These are phyloP conservation scores for Pyronema omphalodes DNA, from an alignment of 495 filamentous ascomycete genomes.

Conservation along the genomic window DNA sequence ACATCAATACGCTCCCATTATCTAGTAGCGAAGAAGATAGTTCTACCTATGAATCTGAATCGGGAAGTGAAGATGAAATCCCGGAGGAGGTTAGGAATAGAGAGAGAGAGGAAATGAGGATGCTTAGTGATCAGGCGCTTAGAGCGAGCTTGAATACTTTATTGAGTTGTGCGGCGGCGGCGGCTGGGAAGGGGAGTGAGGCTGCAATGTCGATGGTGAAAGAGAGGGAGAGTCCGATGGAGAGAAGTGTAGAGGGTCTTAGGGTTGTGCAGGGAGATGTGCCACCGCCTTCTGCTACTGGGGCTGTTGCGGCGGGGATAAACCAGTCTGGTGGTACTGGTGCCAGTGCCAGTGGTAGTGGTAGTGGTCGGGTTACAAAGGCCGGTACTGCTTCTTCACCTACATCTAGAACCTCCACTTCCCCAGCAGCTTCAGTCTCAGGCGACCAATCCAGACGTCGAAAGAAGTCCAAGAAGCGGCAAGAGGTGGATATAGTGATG, in stretches of 20 bases:
- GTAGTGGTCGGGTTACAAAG: constrained; percentile 41
- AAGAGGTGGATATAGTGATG: too few relatives aligned
- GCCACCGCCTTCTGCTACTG: background rate
- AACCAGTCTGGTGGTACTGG: constrained; percentile 39
- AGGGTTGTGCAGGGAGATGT: constrained; percentile 12
- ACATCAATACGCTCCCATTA: constrained; percentile 15
- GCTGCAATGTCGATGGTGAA: too few relatives aligned
- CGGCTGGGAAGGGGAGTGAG: constrained; percentile 49
- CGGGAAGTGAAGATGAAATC: constrained; percentile 17
- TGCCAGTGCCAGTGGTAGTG: constrained; percentile 81
- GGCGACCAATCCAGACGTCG: too few relatives aligned
- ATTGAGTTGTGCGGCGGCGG: constrained; percentile 65
- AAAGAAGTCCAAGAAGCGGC: too few relatives aligned
- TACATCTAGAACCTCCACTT: too few relatives aligned
- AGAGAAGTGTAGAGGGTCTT: constrained; percentile 14
- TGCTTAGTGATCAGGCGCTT: constrained; percentile 78
- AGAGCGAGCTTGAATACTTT: constrained; percentile 83
- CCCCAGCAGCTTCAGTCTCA: too few relatives aligned
- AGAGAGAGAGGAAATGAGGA: background rate
- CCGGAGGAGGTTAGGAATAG: background rate
- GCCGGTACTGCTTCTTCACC: too few relatives aligned
- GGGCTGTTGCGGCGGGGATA: background rate
- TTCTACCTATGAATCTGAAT: constrained; percentile 8
- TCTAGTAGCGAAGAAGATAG: constrained; percentile 14
- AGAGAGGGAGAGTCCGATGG: too few relatives aligned